Evolutionary conservation across 257 asterid genomes (phyloP).

Genomic region (Nicotiana tabacum): DNA sequence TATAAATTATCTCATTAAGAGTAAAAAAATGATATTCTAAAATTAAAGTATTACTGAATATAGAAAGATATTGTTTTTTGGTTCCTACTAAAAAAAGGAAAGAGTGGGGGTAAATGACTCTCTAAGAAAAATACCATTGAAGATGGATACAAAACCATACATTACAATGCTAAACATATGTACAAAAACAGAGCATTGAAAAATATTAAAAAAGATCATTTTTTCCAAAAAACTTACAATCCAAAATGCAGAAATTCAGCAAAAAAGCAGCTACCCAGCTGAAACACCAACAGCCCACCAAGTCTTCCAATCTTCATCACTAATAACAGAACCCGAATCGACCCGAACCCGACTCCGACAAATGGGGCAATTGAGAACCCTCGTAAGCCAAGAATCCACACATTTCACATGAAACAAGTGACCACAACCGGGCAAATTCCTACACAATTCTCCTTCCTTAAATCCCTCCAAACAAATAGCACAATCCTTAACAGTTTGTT

Average conservation of each 20-base stretch:
- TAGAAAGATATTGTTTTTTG: too few relatives aligned
- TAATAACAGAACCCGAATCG: slow-evolving; percentile 18
- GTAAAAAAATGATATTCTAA: too few relatives aligned
- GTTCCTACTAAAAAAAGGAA: too few relatives aligned
- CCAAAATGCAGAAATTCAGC: slow-evolving; percentile 9
- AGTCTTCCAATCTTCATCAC: slow-evolving; percentile 60
- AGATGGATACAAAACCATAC: neutral
- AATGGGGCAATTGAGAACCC: slow-evolving; percentile 71
- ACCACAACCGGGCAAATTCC: slow-evolving; percentile 56
- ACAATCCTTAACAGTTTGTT: slow-evolving; percentile 41
- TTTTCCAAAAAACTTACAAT: neutral
- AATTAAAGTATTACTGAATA: too few relatives aligned
- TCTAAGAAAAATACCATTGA: neutral
- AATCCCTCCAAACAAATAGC: slow-evolving; percentile 77
- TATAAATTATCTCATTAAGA: too few relatives aligned
- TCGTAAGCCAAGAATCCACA: slow-evolving; percentile 69
- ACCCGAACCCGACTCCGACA: slow-evolving; percentile 65
- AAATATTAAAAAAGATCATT: neutral
- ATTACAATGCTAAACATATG: neutral
- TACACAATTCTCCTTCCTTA: slow-evolving; percentile 51
- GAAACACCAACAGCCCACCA: slow-evolving; percentile 47
- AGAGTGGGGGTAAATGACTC: neutral
- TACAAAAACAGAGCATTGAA: neutral
- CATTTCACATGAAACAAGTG: slow-evolving; percentile 72
- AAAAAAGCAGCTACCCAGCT: neutral